These are phyloP conservation scores for Wallacemonas sp. DNA, from an alignment of 208 protist genomes.

Conservation along the genomic window DNA sequence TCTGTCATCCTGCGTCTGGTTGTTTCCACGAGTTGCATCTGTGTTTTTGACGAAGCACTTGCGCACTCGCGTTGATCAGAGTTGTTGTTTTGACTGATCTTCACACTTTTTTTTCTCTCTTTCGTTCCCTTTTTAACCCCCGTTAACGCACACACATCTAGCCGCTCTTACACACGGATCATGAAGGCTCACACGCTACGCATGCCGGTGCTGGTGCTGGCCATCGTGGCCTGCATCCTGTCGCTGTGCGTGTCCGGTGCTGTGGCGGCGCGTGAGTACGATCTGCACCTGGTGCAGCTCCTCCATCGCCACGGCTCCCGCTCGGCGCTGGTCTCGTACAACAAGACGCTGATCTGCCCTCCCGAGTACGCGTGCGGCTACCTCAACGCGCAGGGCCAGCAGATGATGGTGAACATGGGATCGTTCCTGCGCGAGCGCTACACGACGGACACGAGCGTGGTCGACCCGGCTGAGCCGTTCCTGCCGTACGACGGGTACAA, in stretches of 20 bases:
- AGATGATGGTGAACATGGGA: constrained; percentile 44
- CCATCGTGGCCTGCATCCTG: background rate
- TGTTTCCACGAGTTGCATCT: no score
- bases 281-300: constrained; percentile 31
- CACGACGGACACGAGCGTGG: constrained; percentile 17
- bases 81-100: no score
- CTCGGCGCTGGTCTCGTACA: constrained; percentile 35
- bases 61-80: no score
- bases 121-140: no score
- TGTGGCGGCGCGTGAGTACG: constrained; percentile 1
- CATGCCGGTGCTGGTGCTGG: background rate
- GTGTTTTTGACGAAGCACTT: no score
- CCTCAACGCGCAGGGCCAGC: constrained; percentile 31
- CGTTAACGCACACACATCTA: no score
- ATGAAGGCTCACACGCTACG: no score
- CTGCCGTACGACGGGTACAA: constrained; percentile 37
- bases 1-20: no score
- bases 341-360: constrained; percentile 41
- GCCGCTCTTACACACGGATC: no score
- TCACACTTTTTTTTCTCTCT: no score
- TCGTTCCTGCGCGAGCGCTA: constrained; percentile 37
- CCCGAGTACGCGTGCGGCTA: constrained; percentile 33
- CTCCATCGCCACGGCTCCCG: constrained; percentile 52
- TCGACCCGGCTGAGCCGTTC: constrained; percentile 21
- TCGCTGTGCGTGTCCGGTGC: background rate